Evolutionary conservation across 164 flowering plant genomes (phyloP).

Genomic region (Amborella trichopoda): DNA sequence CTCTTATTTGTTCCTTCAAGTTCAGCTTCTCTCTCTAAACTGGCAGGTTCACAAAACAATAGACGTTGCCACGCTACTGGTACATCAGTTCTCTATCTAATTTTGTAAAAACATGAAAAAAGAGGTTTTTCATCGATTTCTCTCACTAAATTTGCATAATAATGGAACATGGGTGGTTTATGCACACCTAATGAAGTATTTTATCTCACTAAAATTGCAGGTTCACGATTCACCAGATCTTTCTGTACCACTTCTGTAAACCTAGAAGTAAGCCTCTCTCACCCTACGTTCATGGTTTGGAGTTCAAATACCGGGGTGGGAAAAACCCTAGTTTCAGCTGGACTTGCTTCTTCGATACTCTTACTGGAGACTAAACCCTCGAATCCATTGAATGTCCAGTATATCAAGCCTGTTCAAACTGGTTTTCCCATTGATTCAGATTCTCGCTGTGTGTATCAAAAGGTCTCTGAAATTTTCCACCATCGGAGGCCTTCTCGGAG

Average conservation of each 20-base stretch:
- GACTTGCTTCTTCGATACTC: constrained; percentile 55
- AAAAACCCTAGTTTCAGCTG: constrained; percentile 88
- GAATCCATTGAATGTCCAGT: constrained; percentile 26
- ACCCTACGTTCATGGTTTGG: constrained; percentile 77
- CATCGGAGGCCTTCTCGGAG: constrained; percentile 15
- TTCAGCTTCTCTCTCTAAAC: no score
- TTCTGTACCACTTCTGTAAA: constrained; percentile 2
- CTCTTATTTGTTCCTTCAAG: no score
- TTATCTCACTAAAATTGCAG: no score
- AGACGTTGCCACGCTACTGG: no score
- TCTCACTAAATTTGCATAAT: no score
- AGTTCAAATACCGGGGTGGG: constrained; percentile 86
- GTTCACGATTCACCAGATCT: no score
- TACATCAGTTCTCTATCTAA: no score
- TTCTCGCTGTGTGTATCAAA: constrained; percentile 53
- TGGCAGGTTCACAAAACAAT: no score
- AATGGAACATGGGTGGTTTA: no score
- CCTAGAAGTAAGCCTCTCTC: constrained; percentile 37
- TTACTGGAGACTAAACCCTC: constrained; percentile 11
- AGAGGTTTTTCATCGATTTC: no score
- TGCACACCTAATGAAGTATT: no score
- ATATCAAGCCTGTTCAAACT: constrained; percentile 87
- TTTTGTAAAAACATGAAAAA: no score
- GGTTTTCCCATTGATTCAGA: constrained; percentile 95
- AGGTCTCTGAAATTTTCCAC: constrained; percentile 31